Base-by-base conservation (phyloP, 1,284 basidiomycete genomes). In the Fistulinella staudtii region DNA sequence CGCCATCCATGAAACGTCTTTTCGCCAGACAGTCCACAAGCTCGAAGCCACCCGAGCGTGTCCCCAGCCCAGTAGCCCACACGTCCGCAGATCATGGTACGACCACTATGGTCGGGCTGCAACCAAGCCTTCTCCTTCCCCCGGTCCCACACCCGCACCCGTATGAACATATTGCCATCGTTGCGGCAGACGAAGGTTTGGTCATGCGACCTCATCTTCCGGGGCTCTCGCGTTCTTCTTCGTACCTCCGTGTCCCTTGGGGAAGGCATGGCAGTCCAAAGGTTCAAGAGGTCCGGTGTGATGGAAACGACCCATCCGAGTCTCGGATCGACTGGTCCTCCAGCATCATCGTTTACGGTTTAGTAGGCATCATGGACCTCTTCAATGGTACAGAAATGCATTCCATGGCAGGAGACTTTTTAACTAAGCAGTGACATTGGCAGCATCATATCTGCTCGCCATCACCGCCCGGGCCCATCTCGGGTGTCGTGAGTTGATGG, bases 121-220 rank as follows among this genome's bases (percentile, higher is more conserved):
- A 77, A 39, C 84, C 82, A 2, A 80, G 76, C 63, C 74, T 78
- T 50, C 64, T 73, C 43, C 68, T 85, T 21, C 81, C 85, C 4
- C 75, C 86, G 1, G 61, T 85, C 8, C 82, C 82, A 11, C 83
- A 88, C 58, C 85, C 85, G 21, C 77, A 75, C 54, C 84, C 87
- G 8, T 69, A 89, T 57, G 78, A 82, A 41, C 72, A 80, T 50
- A 76, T 90, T 28, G 74, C 75, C 8, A 49, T 89, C 23, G 59
- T 81, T 34, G 74, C 72, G 3, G 75, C 80, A 1, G 58, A 68
- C 13, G 70, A 77, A n/a, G 85, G 83, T 10, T 69, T 90, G 13
- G 55, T 86, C 30, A 67, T 89, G 42, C 72, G 80, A 39, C 83
- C 80, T 22, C 73, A 80, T 54, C 53, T 71, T 39, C 60, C 68